These are phyloP conservation scores for Hansenula anomala DNA, from an alignment of 1,139 yeast species.

Conservation along the genomic window DNA sequence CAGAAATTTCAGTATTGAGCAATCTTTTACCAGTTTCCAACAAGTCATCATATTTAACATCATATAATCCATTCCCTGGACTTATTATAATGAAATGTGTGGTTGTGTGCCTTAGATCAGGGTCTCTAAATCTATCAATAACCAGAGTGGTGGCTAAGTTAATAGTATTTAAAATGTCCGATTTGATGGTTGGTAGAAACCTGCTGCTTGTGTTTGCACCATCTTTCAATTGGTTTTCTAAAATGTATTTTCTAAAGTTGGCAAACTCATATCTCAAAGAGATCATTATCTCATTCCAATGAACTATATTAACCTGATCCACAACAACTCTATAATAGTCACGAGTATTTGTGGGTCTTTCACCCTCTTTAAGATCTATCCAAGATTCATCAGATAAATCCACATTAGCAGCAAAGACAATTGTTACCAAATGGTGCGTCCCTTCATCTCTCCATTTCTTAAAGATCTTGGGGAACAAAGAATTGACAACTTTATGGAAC, in stretches of 20 bases:
- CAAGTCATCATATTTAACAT: constrained; percentile 79
- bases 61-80: constrained; percentile 92
- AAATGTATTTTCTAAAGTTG: constrained; percentile 70
- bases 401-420: constrained; percentile 75
- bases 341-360: constrained; percentile 58
- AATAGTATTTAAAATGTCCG: constrained; percentile 83
- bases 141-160: constrained; percentile 77
- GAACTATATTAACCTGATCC: constrained; percentile 83
- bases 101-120: constrained; percentile 84
- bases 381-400: constrained; percentile 59
- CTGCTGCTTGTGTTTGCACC: constrained; percentile 33
- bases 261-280: constrained; percentile 81
- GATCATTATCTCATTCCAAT: constrained; percentile 92
- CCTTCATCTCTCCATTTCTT: constrained; percentile 82
- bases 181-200: constrained; percentile 81
- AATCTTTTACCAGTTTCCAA: constrained; percentile 72
- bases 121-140: constrained; percentile 75
- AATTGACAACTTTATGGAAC: constrained; percentile 88
- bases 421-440: constrained; percentile 88
- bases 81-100: constrained; percentile 81
- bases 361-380: constrained; percentile 61
- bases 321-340: constrained; percentile 93
- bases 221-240: constrained; percentile 40
- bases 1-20: constrained; percentile 73
- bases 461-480: constrained; percentile 84